A percentile compares a stretch with the other conserved stretches of the same genome.
Evolutionary conservation across 805 yeast genomes (phyloP).

Genomic region (Myxozyma udenii): DNA sequence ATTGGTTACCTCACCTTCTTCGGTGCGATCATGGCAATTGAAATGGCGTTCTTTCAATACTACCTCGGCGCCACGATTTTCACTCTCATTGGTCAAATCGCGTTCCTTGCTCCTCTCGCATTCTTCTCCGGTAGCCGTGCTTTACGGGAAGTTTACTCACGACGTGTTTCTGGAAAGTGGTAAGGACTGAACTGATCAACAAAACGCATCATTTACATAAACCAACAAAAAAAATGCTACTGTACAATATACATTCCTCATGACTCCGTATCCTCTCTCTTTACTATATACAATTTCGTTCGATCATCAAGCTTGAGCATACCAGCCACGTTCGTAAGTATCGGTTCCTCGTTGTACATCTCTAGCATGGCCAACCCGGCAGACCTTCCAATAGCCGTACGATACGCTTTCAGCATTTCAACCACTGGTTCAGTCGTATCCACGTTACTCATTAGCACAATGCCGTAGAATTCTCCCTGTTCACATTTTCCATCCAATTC

Average conservation of each 20-base stretch:
- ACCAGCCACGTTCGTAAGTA: not conserved
- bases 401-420: constrained; percentile 1
- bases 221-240: not conserved
- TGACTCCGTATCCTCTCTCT: not conserved
- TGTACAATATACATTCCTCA: not conserved
- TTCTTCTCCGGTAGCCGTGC: constrained; percentile 65
- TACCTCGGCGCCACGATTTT: constrained; percentile 61
- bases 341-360: constrained; percentile 1
- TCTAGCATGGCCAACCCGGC: constrained; percentile 3
- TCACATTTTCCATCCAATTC: not conserved
- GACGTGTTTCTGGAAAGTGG: constrained; percentile 33
- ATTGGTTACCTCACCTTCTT: constrained; percentile 47
- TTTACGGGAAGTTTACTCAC: constrained; percentile 45
- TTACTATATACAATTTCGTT: not conserved
- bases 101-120: constrained; percentile 52
- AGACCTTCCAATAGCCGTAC: not conserved
- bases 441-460: too few species aligned
- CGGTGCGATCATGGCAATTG: constrained; percentile 49
- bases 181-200: not conserved
- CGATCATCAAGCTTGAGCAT: not conserved
- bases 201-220: not conserved
- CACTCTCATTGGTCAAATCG: constrained; percentile 49
- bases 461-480: too few species aligned
- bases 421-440: too few species aligned
- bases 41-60: constrained; percentile 55